Evolutionary conservation across 441 rosid genomes (phyloP), one percentile per base, ranked within the genome.

Genomic region (Erodium moschatum): DNA sequence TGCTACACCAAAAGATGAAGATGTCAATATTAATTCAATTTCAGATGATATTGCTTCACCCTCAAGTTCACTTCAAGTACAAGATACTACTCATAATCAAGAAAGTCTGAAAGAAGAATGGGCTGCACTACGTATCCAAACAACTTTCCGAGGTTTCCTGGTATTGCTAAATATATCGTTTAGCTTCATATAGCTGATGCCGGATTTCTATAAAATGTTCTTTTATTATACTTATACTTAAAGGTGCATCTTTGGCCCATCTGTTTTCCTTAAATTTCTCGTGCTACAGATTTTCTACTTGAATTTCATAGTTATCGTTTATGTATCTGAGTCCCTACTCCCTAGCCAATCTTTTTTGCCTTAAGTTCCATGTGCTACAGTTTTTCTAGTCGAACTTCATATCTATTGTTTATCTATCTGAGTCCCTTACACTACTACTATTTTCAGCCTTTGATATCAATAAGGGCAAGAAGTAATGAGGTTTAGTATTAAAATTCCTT

Each of bases 101-200:
- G 85, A 83, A 75, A 69, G 40, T 46, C 60, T 65, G 61, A 80
- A 74, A 76, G 91, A 86, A 77, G 86, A 88, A 77, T 77, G 72
- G 79, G 97, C 96, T 69, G 93, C 97, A 31, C 86, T 83, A 24
- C 83, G 87, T 64, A 88, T 93, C 58, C 98, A 93, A 79, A 89
- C 98, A 48, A 86, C 92, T 66, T 93, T 88, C 71, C 90, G 98
- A 67, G 96, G 96, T 70, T 93, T 93, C 81, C 76, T 93, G 98
- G 98, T 93, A 83, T 24, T 24, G 27, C 63, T 74, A 10, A 13
- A 46, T 11, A 12, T 46, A 46, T 12, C 4, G 42, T 35, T 35
- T 35, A 35, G 42, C 42, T 35, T 0, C n/a, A 13, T 46, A 46
- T 46, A 13, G 2, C 10, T 46, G 52, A 13, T 46, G 52, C 15